These are phyloP conservation scores for Heliocybe sulcata DNA, from an alignment of 1,284 basidiomycete species.

Conservation along the genomic window DNA sequence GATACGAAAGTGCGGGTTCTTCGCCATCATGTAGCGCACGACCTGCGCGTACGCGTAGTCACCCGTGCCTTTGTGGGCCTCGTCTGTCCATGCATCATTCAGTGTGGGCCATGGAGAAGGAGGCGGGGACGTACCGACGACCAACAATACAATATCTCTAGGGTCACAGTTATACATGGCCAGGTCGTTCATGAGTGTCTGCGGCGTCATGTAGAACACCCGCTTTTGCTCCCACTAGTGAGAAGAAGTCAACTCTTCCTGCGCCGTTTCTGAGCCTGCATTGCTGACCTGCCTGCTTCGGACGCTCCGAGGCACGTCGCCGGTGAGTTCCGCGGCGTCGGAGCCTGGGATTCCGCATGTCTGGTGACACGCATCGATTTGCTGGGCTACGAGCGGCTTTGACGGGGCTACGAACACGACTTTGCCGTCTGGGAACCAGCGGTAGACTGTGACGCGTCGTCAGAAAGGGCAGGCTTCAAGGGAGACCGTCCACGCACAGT, in stretches of 20 bases:
- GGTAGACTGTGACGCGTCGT: slow-evolving; percentile 52
- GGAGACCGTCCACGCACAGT: slow-evolving; percentile 49
- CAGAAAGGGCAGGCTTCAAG: not conserved
- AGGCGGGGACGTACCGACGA: slow-evolving; percentile 50
- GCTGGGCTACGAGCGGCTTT: slow-evolving; percentile 93
- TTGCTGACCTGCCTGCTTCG: slow-evolving; percentile 58
- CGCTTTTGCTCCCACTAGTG: slow-evolving; percentile 77
- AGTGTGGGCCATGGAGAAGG: not conserved
- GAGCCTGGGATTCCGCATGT: slow-evolving; percentile 90
- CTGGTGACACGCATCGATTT: slow-evolving; percentile 89
- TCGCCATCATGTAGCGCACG: slow-evolving; percentile 85
- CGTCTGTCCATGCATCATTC: slow-evolving; percentile 49
- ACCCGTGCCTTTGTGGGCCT: slow-evolving; percentile 93
- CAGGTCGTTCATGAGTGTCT: slow-evolving; percentile 91
- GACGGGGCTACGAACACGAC: slow-evolving; percentile 96
- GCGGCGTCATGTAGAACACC: slow-evolving; percentile 97
- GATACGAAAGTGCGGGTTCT: slow-evolving; percentile 90
- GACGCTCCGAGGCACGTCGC: slow-evolving; percentile 44
- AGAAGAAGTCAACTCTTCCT: not conserved
- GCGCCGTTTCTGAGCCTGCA: not conserved
- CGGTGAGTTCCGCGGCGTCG: slow-evolving; percentile 86
- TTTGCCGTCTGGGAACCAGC: slow-evolving; percentile 92
- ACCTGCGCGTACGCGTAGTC: slow-evolving; percentile 91
- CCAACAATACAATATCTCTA: slow-evolving; percentile 73
- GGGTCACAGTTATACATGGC: slow-evolving; percentile 69